phyloP scores from a whole-genome alignment of 345 rosid species.

The Gossypioides kirkii region DNA sequence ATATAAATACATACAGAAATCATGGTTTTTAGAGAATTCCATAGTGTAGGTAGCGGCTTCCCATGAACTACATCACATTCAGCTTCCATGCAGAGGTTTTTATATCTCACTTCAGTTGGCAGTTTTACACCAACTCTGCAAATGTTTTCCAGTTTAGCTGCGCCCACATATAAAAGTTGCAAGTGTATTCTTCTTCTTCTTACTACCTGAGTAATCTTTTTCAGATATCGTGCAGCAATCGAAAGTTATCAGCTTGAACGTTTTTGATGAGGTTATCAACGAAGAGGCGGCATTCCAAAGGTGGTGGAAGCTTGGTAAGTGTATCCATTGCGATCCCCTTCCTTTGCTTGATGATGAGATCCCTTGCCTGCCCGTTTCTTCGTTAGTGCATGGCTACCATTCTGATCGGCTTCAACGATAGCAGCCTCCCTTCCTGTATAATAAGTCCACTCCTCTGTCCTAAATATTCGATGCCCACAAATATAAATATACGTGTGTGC shows the following conservation, averaged over 20 bases:
- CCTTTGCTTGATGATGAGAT: background rate
- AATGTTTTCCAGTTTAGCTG: background rate
- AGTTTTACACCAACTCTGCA: constrained; percentile 58
- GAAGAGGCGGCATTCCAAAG: constrained; percentile 41
- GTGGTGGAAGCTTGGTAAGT: constrained; percentile 49
- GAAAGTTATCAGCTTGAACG: constrained; percentile 59
- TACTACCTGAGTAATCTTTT: constrained; percentile 51
- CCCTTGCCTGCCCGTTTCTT: background rate
- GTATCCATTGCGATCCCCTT: constrained; percentile 21
- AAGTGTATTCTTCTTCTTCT: background rate
- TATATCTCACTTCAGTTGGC: constrained; percentile 65
- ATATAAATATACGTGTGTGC: no score
- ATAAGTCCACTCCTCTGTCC: no score
- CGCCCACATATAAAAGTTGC: background rate
- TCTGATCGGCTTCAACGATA: background rate
- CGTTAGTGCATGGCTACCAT: background rate
- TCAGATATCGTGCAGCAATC: constrained; percentile 41
- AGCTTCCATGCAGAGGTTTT: constrained; percentile 50
- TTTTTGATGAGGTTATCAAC: constrained; percentile 60
- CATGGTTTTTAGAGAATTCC: constrained; percentile 46
- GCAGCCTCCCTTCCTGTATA: no score
- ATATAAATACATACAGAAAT: constrained; percentile 24
- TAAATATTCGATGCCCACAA: no score
- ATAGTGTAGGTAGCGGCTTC: constrained; percentile 74
- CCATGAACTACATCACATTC: constrained; percentile 59